Base-by-base conservation (phyloP, 2,329 filamentous ascomycete genomes). In the Xylariomycetidae sp. region DNA sequence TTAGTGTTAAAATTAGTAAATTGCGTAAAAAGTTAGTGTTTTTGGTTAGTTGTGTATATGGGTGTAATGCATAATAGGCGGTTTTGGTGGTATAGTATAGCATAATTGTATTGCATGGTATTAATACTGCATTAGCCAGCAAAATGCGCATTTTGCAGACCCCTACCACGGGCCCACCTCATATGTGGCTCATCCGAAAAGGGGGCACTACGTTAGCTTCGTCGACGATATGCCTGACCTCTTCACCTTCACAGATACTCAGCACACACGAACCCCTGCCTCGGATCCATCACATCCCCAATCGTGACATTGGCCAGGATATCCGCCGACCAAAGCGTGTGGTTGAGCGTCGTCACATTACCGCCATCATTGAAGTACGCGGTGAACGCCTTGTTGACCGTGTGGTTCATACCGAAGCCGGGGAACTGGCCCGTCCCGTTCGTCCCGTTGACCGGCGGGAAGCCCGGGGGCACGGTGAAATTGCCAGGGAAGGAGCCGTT, bases 311-410 rank as follows among this genome's bases (percentile, higher is more conserved):
- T 53, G n/a, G 39, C 38, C 40, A 52, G 18, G 5, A 51, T 44
- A 5, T 34, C 37, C 1, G 35, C 48, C 7, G 44, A 46, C 49
- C 49, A 52, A 8, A 53, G 44, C 4, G 39, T 52, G 35, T 53
- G 50, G 27, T 50, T 52, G 25, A 53, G 27, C 18, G 50, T 53
- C 1, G 49, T 51, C 0, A 34, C 23, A 19, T 46, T 45, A 8
- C 46, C 48, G n/a, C 40, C 47, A 13, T 53, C 49, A 30, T 46
- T 45, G 38, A 51, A 51, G 38, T 51, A 46, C 23, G 48, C 38
- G 6, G 38, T 42, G 6, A 48, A 37, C 2, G 45, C 45, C 13
- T 24, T 31, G 36, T 48, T 38, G 12, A 40, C 19, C 4, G 36
- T 35, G 14, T n/a, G 29, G 19, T 37, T 37, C 17, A 19, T 4